Base-by-base conservation (phyloP, 805 yeast genomes). In the Kodamaea kakaduensis region DNA sequence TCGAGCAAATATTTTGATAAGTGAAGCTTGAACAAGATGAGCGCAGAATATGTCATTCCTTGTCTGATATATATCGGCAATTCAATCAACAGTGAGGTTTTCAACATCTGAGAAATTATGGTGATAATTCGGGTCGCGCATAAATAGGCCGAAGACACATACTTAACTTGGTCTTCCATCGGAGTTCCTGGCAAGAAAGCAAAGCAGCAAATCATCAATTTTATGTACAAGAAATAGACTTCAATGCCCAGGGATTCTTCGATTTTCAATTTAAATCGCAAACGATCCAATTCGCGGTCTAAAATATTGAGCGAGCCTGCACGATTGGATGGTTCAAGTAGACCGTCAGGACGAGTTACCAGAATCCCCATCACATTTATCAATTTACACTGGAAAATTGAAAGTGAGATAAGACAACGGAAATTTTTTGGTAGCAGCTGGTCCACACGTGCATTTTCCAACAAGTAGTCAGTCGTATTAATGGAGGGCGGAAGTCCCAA, bases 151-250 rank as follows among this genome's bases (percentile, higher is more conserved):
- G 78, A 75, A 13, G 86, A 80, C 9, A 88, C 89, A 54, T 84
- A 87, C 48, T 80, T 78, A 1, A 86, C 82, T 58, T 86, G 95
- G 57, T 85, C 95, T 46, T 82, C 93, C 36, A 79, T 73, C 6
- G 95, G 87, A 0, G 95, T 83, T 15, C 86, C 89, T n/a, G 95
- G 90, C 41, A 87, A 64, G 47, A 89, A 89, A 3, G 96, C 90
- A 69, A 85, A 89, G 39, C 89, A 78, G 54, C 95, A 85, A 28
- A 89, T 73, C 75, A 84, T 82, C 43, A 86, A 67, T 48, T 82
- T 78, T 31, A 86, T 80, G 56, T 89, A 87, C 4, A 85, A 67
- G 50, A 75, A 84, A 51, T 84, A 84, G 27, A 84, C 81, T 46
- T 87, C 94, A 5, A 86, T 79, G 0, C 80, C 69, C 1, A 78